These are phyloP conservation scores for Ophiostoma pallidulum DNA, from an alignment of 2,329 filamentous ascomycete species.

Conservation along the genomic window DNA sequence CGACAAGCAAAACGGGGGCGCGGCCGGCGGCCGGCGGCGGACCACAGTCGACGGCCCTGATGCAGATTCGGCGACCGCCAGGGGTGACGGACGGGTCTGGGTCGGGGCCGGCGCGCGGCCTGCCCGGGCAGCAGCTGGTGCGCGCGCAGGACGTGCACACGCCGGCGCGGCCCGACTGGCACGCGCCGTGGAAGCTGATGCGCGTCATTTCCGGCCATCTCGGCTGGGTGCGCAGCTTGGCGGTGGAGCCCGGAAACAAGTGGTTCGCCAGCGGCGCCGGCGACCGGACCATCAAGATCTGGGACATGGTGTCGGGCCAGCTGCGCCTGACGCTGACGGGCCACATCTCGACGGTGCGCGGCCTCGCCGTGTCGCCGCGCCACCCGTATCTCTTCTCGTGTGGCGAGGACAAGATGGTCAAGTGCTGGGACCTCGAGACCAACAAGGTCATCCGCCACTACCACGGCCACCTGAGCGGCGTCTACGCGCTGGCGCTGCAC, in stretches of 20 bases:
- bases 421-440: conserved; percentile 99
- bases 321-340: conserved; percentile 80
- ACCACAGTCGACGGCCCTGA: conserved; percentile 28
- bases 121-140: conserved; percentile 29
- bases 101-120: conserved; percentile 23
- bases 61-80: conserved; percentile 24
- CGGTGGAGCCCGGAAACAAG: conserved; percentile 91
- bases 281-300: conserved; percentile 96
- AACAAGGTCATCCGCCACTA: conserved; percentile 98
- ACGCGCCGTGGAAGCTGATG: conserved; percentile 97
- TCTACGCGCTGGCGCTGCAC: conserved; percentile 88
- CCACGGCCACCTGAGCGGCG: conserved; percentile 90
- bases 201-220: conserved; percentile 93
- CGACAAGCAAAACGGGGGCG: conserved; percentile 17
- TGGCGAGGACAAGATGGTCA: conserved; percentile 99
- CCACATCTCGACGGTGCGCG: conserved; percentile 87
- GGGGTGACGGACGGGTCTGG: conserved; percentile 18
- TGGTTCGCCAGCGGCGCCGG: conserved; percentile 97
- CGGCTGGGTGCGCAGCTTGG: conserved; percentile 83
- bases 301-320: conserved; percentile 86
- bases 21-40: conserved; percentile 6
- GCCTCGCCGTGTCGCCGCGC: conserved; percentile 80
- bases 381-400: conserved; percentile 98
- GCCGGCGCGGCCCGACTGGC: conserved; percentile 77
- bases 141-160: conserved; percentile 23